Percentiles rank a stretch among this genome's conserved stretches.
These are phyloP conservation scores for Fusarium circinatum DNA, from an alignment of 2,329 filamentous ascomycete species.

Conservation along the genomic window DNA sequence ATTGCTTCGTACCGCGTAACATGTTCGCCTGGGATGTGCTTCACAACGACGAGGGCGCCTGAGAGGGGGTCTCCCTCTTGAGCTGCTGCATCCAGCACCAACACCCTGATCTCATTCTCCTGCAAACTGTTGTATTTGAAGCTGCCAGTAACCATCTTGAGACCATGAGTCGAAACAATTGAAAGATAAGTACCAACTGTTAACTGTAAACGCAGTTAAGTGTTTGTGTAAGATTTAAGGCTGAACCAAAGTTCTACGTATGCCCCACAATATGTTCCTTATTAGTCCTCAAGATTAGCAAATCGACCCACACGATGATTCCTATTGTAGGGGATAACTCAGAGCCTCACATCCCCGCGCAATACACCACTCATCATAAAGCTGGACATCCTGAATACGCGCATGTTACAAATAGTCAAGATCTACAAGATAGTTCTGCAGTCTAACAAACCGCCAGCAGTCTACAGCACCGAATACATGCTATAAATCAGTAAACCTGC, in stretches of 20 bases:
- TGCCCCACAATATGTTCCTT: background rate
- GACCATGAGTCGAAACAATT: background rate
- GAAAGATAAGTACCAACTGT: background rate
- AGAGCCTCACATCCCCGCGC: no score
- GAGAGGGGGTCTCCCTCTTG: background rate
- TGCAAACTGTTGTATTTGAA: background rate
- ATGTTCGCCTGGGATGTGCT: background rate
- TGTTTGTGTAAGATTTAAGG: background rate
- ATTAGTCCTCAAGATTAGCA: no score
- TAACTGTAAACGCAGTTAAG: background rate
- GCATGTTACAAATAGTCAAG: background rate
- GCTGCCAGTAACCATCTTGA: background rate
- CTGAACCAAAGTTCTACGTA: background rate
- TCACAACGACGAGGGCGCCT: background rate
- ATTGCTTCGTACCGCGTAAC: background rate
- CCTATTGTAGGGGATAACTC: background rate
- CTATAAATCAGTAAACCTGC: background rate
- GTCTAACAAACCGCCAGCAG: rapidly evolving
- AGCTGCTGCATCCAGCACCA: background rate
- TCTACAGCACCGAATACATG: rapidly evolving
- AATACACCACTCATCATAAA: background rate
- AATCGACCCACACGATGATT: background rate
- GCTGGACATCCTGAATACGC: background rate
- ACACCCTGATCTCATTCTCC: background rate
- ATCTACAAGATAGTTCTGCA: background rate